Percentiles rank a stretch among this genome's conserved stretches.
Evolutionary conservation across 129 eudicot species (phyloP).

Genomic region (carrot (Daucus carota)): DH1_v3.0 NC_030381.2:28301501-28302000

Average conservation of each 20-base stretch:
- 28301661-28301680: neutral
- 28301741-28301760: constrained; percentile 18
- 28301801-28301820: neutral
- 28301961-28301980: neutral
- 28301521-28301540: no score
- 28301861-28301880: neutral
- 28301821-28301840: neutral
- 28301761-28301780: constrained; percentile 23
- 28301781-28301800: constrained; percentile 2
- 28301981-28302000: neutral
- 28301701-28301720: constrained; percentile 19
- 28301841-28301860: neutral
- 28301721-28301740: constrained; percentile 30
- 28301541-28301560: no score
- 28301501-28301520: constrained; percentile 60
- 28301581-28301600: no score
- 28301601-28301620: no score
- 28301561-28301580: no score
- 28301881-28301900: neutral
- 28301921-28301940: neutral
- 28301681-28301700: constrained; percentile 12
- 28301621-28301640: no score
- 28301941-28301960: no score
- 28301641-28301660: neutral
- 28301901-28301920: neutral